A percentile compares a stretch with the other conserved stretches of the same genome.
Conservation (phyloP, 148 eudicot genomes). For the Simmondsia chinensis region DNA sequence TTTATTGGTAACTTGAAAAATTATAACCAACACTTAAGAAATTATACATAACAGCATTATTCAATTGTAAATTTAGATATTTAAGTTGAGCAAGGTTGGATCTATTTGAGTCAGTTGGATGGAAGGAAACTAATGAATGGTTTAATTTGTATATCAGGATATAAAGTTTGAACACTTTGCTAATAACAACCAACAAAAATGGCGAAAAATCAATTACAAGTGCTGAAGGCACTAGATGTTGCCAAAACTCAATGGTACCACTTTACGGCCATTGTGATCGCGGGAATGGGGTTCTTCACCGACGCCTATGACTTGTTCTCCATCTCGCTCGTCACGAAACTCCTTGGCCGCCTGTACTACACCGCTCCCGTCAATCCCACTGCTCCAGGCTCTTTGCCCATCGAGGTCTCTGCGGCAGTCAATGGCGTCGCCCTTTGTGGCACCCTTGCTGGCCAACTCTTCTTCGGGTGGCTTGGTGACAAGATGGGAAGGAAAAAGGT, state of each 20-base stretch:
- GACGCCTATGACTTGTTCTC: constrained; percentile 74
- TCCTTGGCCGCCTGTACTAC: constrained; percentile 69
- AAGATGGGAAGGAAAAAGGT: constrained; percentile 59
- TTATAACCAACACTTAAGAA: too few species aligned
- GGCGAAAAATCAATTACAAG: constrained; percentile 30
- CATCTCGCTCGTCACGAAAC: constrained; percentile 58
- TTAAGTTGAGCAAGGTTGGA: too few species aligned
- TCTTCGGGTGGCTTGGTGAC: constrained; percentile 78
- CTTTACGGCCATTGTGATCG: constrained; percentile 57
- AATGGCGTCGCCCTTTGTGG: constrained; percentile 69
- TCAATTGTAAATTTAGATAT: too few species aligned
- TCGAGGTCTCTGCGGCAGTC: constrained; percentile 43
- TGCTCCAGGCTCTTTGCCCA: constrained; percentile 52
- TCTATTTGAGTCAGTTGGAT: too few species aligned
- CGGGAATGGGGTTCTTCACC: constrained; percentile 84
- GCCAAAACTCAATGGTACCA: constrained; percentile 67
- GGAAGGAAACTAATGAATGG: neutral
- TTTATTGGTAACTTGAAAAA: too few species aligned
- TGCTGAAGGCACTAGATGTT: constrained; percentile 52
- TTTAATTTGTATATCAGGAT: neutral
- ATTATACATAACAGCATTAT: too few species aligned
- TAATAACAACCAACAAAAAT: neutral
- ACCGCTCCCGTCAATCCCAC: constrained; percentile 6
- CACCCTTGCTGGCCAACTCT: constrained; percentile 61
- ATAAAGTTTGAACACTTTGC: too few species aligned